Evolutionary conservation across 2,329 filamentous ascomycete species (phyloP).

Genomic region (Pseudocercospora eumusae): DNA sequence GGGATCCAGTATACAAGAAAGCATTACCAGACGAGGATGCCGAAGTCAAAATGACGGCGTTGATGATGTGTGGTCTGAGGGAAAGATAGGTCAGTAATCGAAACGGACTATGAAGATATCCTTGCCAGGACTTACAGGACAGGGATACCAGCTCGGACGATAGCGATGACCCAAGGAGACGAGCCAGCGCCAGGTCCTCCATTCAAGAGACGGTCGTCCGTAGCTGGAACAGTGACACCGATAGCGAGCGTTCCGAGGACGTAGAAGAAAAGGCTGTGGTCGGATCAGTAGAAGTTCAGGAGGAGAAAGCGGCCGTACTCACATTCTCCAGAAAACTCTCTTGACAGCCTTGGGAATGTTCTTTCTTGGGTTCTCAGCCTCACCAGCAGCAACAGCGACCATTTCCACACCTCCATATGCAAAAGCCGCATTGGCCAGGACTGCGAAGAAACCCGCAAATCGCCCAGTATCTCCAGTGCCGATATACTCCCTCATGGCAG

Average conservation of each 20-base stretch:
- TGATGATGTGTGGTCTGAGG: slow-evolving; percentile 64
- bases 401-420: slow-evolving; percentile 57
- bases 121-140: slow-evolving; percentile 49
- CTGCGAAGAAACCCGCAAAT: slow-evolving; percentile 63
- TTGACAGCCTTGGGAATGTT: slow-evolving; percentile 59
- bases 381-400: slow-evolving; percentile 58
- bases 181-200: slow-evolving; percentile 42
- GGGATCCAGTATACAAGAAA: slow-evolving; percentile 58
- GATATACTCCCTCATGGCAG: slow-evolving; percentile 59
- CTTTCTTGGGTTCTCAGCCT: slow-evolving; percentile 55
- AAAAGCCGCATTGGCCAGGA: slow-evolving; percentile 54
- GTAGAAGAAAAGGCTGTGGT: slow-evolving; percentile 59
- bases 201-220: slow-evolving; percentile 54
- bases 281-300: not conserved
- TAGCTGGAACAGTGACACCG: slow-evolving; percentile 61
- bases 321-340: slow-evolving; percentile 51
- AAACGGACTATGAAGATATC: not conserved
- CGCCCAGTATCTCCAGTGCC: slow-evolving; percentile 48
- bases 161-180: slow-evolving; percentile 70
- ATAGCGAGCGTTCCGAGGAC: slow-evolving; percentile 57
- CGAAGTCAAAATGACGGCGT: slow-evolving; percentile 72
- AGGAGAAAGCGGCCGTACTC: slow-evolving; percentile 26
- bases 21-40: slow-evolving; percentile 71
- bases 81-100: not conserved
- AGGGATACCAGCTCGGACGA: slow-evolving; percentile 64